Conservation (phyloP, 192 early-diverging fungal genomes). For the Coemansia sp. region DNA sequence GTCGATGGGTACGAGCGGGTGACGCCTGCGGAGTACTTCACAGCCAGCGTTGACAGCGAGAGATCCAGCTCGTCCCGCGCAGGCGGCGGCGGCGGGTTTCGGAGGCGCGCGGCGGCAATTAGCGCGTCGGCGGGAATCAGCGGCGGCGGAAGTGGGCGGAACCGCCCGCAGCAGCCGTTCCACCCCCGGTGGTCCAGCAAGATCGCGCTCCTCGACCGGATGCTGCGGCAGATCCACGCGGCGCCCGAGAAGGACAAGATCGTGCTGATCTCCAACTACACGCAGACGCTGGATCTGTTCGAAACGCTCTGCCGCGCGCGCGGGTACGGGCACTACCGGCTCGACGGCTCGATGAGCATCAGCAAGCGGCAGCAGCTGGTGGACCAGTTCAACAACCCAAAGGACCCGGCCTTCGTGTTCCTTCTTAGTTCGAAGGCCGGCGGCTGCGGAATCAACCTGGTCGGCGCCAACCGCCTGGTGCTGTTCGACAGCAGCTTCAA, state of each 20-base stretch:
- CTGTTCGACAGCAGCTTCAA: conserved; percentile 91
- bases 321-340: conserved; percentile 72
- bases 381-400: conserved; percentile 94
- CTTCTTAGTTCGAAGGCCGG: conserved; percentile 96
- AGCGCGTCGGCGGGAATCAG: background rate
- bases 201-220: conserved; percentile 77
- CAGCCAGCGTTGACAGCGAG: conserved; percentile 19
- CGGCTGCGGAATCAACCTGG: conserved; percentile 97
- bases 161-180: conserved; percentile 23
- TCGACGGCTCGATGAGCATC: conserved; percentile 93
- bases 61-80: background rate
- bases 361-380: conserved; percentile 94
- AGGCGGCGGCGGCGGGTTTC: background rate
- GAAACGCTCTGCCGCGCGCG: conserved; percentile 80
- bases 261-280: conserved; percentile 98
- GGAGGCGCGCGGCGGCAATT: conserved; percentile 16
- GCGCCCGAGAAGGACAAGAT: conserved; percentile 85
- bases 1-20: conserved; percentile 62
- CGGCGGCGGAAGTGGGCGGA: background rate
- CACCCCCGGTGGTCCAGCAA: conserved; percentile 85
- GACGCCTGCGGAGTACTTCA: conserved; percentile 59
- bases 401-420: conserved; percentile 86
- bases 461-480: conserved; percentile 95
- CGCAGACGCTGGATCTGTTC: conserved; percentile 94
- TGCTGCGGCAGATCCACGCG: conserved; percentile 71